Evolutionary conservation across 139 green algal genomes (phyloP).

Genomic region (Chlorella sorokiniana): DNA sequence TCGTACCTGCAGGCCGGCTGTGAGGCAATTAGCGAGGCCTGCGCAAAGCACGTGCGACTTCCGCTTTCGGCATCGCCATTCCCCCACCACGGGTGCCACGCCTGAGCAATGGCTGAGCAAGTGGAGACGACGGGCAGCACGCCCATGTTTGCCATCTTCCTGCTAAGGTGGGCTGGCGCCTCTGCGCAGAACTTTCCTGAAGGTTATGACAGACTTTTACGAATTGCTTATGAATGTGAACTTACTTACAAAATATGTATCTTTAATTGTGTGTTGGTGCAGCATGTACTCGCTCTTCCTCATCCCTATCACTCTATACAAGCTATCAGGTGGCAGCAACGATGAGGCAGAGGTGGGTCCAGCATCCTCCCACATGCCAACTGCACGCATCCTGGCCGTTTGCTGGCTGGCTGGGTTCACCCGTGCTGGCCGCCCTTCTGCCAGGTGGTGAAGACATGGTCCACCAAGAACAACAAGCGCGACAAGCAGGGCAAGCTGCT

Average conservation of each 20-base stretch:
- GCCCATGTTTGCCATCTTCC: conserved; percentile 79
- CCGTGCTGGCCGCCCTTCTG: background rate
- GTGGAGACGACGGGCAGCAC: conserved; percentile 52
- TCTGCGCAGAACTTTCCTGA: background rate
- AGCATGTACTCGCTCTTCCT: conserved; percentile 74
- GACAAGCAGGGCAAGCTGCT: conserved; percentile 1
- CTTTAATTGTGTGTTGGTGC: background rate
- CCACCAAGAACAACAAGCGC: conserved; percentile 19
- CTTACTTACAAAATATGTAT: background rate
- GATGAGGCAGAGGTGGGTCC: conserved; percentile 51
- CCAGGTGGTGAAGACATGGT: conserved; percentile 38
- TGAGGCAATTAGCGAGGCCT: too few species aligned
- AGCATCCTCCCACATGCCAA: background rate
- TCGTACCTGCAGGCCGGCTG: too few species aligned
- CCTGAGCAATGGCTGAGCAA: conserved; percentile 13
- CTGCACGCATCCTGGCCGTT: background rate
- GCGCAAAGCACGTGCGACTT: too few species aligned
- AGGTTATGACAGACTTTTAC: background rate
- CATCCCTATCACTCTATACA: conserved; percentile 79
- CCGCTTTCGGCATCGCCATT: too few species aligned
- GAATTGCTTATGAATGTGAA: background rate
- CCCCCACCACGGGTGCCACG: too few species aligned
- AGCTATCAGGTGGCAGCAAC: conserved; percentile 42
- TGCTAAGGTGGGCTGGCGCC: conserved; percentile 41
- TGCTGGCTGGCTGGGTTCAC: background rate